Evolutionary conservation across 306 rosid species (phyloP).

Genomic region (Vachellia pachyceras): DNA sequence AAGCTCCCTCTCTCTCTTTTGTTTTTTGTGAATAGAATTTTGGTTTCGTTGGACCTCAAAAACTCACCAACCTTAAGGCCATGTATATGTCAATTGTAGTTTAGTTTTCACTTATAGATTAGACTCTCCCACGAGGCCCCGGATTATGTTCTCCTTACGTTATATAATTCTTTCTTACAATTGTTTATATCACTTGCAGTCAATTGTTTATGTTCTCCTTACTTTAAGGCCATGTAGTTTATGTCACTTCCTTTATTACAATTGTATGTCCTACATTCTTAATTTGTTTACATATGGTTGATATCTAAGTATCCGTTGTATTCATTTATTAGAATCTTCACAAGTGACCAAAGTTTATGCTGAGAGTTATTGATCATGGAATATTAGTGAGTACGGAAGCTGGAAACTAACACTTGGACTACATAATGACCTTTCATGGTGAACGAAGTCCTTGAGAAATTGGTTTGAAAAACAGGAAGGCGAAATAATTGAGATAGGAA

Average conservation of each 20-base stretch:
- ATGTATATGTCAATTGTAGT: neutral
- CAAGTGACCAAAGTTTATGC: neutral
- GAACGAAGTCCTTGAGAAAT: slow-evolving; percentile 4
- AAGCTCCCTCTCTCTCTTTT: too few relatives aligned
- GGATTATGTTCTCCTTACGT: neutral
- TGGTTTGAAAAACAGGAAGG: neutral
- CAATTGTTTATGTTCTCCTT: too few relatives aligned
- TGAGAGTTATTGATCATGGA: neutral
- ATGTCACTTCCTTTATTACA: neutral
- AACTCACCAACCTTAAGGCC: neutral
- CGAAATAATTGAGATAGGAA: neutral
- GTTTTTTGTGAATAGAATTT: too few relatives aligned
- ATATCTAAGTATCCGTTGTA: neutral
- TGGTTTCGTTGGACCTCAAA: neutral
- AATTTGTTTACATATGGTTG: neutral
- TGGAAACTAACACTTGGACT: neutral
- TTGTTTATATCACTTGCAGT: too few relatives aligned
- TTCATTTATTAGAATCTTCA: neutral
- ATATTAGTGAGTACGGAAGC: neutral
- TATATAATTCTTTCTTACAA: neutral
- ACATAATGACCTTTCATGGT: slow-evolving; percentile 27
- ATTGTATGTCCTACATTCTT: neutral
- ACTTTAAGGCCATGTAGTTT: too few relatives aligned
- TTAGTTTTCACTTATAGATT: neutral
- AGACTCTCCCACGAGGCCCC: neutral